A percentile compares a stretch with the other conserved stretches of the same genome.
These are phyloP conservation scores for Cordyceps fumosorosea DNA, from an alignment of 2,329 filamentous ascomycete species.

Conservation along the genomic window DNA sequence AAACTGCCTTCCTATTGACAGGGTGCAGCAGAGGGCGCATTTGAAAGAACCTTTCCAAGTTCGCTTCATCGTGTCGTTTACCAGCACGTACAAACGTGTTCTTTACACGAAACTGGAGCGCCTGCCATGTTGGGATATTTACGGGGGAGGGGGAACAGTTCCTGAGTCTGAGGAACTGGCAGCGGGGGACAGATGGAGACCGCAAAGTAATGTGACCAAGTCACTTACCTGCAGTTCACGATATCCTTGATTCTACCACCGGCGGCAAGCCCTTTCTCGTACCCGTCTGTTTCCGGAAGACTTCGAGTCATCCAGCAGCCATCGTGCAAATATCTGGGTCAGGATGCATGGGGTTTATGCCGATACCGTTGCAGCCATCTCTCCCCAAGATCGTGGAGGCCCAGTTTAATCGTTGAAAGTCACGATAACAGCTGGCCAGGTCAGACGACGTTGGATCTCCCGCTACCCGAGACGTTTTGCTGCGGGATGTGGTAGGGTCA, in stretches of 20 bases:
- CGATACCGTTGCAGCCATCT: constrained; percentile 12
- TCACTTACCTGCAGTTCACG: background rate
- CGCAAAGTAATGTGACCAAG: background rate
- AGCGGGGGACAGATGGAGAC: background rate
- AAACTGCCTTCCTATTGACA: background rate
- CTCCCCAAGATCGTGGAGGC: constrained; percentile 9
- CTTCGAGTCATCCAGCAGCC: background rate
- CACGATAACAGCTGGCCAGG: constrained; percentile 7
- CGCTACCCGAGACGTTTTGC: background rate
- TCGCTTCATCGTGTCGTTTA: background rate
- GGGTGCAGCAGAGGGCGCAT: too few species aligned
- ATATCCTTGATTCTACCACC: background rate
- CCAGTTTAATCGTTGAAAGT: constrained; percentile 10
- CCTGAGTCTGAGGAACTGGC: background rate
- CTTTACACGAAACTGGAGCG: background rate
- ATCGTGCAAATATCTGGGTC: background rate
- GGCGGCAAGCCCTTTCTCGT: background rate
- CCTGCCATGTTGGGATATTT: background rate
- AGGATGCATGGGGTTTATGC: background rate
- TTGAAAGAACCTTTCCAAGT: too few species aligned
- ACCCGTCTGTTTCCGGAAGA: background rate
- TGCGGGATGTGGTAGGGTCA: background rate
- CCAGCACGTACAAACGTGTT: background rate
- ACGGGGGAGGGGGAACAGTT: background rate
- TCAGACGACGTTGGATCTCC: constrained; percentile 1